A percentile compares a stretch with the other conserved stretches of the same genome.
Evolutionary conservation across 2,329 filamentous ascomycete species (phyloP).

Genomic region (Botrytis elliptica): DNA sequence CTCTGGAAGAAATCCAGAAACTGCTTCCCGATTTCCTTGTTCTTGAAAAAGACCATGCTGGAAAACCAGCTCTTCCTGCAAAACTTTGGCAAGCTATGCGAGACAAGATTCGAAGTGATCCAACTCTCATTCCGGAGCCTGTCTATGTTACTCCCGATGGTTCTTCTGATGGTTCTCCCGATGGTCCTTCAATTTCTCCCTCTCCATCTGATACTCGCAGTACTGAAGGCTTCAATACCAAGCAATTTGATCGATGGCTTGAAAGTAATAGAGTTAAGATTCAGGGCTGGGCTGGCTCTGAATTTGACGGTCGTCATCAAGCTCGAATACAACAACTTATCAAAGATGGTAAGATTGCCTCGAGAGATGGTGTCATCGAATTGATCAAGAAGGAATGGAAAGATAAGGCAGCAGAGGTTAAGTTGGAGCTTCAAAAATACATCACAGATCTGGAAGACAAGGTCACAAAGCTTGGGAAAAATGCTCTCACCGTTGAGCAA

Average conservation of each 20-base stretch:
- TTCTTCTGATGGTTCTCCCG: neutral
- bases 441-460: conserved; percentile 26
- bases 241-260: conserved; percentile 22
- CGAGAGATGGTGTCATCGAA: conserved; percentile 67
- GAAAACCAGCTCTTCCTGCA: conserved; percentile 53
- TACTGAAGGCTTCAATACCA: neutral
- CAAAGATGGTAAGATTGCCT: conserved; percentile 28
- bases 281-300: conserved; percentile 19
- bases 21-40: conserved; percentile 58
- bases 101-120: conserved; percentile 50
- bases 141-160: neutral
- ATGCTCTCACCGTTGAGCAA: conserved; percentile 24
- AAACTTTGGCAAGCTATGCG: conserved; percentile 66
- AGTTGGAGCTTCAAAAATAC: conserved; percentile 26
- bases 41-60: conserved; percentile 52
- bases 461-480: conserved; percentile 25
- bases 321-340: conserved; percentile 21
- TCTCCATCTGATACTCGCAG: neutral
- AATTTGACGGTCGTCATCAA: conserved; percentile 30
- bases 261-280: conserved; percentile 21
- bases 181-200: neutral
- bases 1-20: conserved; percentile 43
- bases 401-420: conserved; percentile 22
- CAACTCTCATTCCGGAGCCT: conserved; percentile 2
- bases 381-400: conserved; percentile 82